A percentile compares a stretch with the other conserved stretches of the same genome.
These are phyloP conservation scores for Ustilaginoidea virens DNA, from an alignment of 2,329 filamentous ascomycete species.

Conservation along the genomic window DNA sequence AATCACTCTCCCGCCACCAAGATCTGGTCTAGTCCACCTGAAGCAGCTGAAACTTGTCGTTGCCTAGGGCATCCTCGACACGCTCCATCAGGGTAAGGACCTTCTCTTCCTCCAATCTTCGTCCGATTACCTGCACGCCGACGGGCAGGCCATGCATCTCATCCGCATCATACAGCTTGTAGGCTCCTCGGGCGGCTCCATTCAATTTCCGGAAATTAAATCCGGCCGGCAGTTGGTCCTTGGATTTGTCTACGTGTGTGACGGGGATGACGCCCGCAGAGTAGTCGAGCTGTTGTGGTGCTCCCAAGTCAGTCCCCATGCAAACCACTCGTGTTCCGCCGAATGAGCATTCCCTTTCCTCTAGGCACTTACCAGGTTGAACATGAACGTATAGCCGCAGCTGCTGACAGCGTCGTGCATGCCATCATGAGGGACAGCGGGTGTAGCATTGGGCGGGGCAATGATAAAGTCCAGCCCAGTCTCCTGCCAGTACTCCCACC, in stretches of 20 bases:
- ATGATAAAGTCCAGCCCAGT: constrained; percentile 63
- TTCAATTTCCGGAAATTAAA: constrained; percentile 55
- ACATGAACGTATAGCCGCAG: constrained; percentile 88
- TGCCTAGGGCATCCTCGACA: constrained; percentile 57
- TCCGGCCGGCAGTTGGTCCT: constrained; percentile 47
- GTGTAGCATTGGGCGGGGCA: constrained; percentile 77
- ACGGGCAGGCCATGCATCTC: constrained; percentile 83
- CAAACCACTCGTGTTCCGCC: neutral
- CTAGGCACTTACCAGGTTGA: constrained; percentile 57
- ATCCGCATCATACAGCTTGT: constrained; percentile 67
- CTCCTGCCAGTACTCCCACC: constrained; percentile 75
- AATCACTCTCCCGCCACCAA: no score
- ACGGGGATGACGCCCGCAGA: constrained; percentile 69
- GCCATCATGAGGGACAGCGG: constrained; percentile 70
- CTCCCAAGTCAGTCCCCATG: neutral
- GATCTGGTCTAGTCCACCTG: constrained; percentile 24
- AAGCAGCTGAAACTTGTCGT: constrained; percentile 35
- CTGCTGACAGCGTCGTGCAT: constrained; percentile 77
- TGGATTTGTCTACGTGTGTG: constrained; percentile 59
- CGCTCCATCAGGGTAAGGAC: constrained; percentile 67
- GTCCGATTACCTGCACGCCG: constrained; percentile 69
- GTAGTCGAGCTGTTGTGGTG: constrained; percentile 55
- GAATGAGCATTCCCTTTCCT: neutral
- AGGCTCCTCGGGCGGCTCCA: constrained; percentile 66
- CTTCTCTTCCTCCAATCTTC: constrained; percentile 74